Base-by-base conservation (phyloP, 805 yeast genomes). In the Brettanomyces custersianus region DNA sequence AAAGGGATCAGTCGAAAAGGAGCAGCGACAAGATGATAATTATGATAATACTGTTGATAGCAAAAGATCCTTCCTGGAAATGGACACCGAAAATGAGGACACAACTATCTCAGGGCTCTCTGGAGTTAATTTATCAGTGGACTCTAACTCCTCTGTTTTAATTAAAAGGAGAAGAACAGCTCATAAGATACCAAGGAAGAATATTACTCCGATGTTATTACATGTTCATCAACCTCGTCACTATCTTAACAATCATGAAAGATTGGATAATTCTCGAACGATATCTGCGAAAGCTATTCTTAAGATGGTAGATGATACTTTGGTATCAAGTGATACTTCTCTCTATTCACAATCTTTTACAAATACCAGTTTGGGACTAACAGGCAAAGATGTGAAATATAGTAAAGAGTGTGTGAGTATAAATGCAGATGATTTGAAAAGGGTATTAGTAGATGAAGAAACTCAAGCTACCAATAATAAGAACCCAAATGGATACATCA, bases 261-360 rank as follows among this genome's bases (percentile, higher is more conserved):
- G 47, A 29, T 43, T 54, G 27, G 65, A 60, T 23, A 59, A 57
- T 36, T 57, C 63, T 3, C 53, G 53, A 55, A 57, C 61, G 3
- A 52, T 60, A 8, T 54, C 62, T 4, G 62, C 60, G 5, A 52
- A 52, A 28, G 63, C 59, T 2, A 59, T 60, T 4, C 41, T 60
- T 45, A 47, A 55, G 15, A 60, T 60, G 64, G 65, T 60, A 29
- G 65, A 60, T 39, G 61, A 59, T 24, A 56, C 63, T 13, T 46
- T 60, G 26, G 60, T 60, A 15, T 56, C 61, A 4, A 55, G 60
- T 38, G 65, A 60, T 41, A 57, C 59, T 6, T 59, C 55, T 21
- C 18, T 51, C 4, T 52, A 49, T 33, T 47, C 55, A 7, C 44
- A 42, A 12, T 46, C 54, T 24, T 40, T 41, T 20, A 40, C 36